These are phyloP conservation scores for Aureobasidium sp. DNA, from an alignment of 2,329 filamentous ascomycete species.

Conservation along the genomic window DNA sequence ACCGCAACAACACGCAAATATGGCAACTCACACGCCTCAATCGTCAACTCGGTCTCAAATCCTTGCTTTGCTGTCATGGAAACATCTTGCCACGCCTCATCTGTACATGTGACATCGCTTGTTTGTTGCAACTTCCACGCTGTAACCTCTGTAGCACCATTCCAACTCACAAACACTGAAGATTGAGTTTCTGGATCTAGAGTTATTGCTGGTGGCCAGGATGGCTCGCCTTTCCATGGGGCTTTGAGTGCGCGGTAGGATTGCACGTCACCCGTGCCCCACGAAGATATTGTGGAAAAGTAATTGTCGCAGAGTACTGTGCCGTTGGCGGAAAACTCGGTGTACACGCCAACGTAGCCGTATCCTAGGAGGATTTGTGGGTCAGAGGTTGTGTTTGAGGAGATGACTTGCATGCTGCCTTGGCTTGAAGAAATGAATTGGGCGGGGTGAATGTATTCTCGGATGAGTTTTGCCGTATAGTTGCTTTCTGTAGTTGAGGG, in stretches of 20 bases:
- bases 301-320: conserved; percentile 36
- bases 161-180: conserved; percentile 44
- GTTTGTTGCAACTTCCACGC: conserved; percentile 35
- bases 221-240: conserved; percentile 23
- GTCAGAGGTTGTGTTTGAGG: conserved; percentile 1
- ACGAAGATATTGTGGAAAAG: conserved; percentile 28
- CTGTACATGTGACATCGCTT: neutral
- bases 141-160: conserved; percentile 40
- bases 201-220: conserved; percentile 17
- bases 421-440: conserved; percentile 20
- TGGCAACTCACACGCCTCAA: neutral
- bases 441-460: conserved; percentile 22
- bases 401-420: conserved; percentile 21
- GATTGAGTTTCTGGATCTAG: conserved; percentile 10
- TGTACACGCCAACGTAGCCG: conserved; percentile 43
- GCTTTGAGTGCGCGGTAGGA: conserved; percentile 31
- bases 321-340: conserved; percentile 37
- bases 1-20: conserved; percentile 20
- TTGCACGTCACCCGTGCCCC: conserved; percentile 27
- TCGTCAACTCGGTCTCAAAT: conserved; percentile 19
- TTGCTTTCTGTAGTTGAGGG: neutral
- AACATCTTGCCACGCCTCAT: conserved; percentile 18
- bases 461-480: conserved; percentile 24
- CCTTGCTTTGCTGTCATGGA: conserved; percentile 11
- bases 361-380: conserved; percentile 39